Percentiles rank a stretch among this genome's conserved stretches.
Evolutionary conservation across 1,284 basidiomycete species (phyloP).

Genomic region (Mycosarcoma mackinlayi): DNA sequence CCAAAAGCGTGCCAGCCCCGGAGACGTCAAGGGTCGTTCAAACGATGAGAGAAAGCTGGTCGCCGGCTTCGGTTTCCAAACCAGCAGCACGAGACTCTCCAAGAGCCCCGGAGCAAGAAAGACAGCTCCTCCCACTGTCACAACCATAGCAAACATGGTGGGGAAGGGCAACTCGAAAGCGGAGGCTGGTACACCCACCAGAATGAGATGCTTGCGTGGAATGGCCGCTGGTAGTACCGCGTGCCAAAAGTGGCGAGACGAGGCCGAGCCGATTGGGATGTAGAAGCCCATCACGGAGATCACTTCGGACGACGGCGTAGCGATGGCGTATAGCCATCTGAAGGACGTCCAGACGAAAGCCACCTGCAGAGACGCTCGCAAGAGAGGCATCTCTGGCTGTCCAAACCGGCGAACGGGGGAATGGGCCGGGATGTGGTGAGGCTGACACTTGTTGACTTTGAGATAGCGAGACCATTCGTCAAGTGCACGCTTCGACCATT

Average conservation of each 20-base stretch:
- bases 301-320: constrained; percentile 16
- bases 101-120: constrained; percentile 13
- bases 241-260: constrained; percentile 7
- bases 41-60: constrained; percentile 32
- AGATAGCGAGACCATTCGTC: constrained; percentile 36
- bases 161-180: constrained; percentile 23
- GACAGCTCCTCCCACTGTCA: constrained; percentile 13
- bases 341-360: constrained; percentile 13
- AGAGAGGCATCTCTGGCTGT: constrained; percentile 30
- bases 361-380: constrained; percentile 9
- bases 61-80: constrained; percentile 16
- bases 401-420: constrained; percentile 37
- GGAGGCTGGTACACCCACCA: constrained; percentile 12
- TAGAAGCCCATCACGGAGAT: constrained; percentile 26
- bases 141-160: constrained; percentile 10
- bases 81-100: constrained; percentile 18
- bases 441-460: constrained; percentile 14
- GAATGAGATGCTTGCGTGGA: constrained; percentile 2
- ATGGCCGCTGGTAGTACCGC: constrained; percentile 7
- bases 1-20: constrained; percentile 29
- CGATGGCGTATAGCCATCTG: constrained; percentile 28
- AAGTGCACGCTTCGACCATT: constrained; percentile 30
- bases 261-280: constrained; percentile 14
- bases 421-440: constrained; percentile 25
- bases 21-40: constrained; percentile 26